Conservation (phyloP, 148 eudicot species). For the Limonium bicolor region DNA sequence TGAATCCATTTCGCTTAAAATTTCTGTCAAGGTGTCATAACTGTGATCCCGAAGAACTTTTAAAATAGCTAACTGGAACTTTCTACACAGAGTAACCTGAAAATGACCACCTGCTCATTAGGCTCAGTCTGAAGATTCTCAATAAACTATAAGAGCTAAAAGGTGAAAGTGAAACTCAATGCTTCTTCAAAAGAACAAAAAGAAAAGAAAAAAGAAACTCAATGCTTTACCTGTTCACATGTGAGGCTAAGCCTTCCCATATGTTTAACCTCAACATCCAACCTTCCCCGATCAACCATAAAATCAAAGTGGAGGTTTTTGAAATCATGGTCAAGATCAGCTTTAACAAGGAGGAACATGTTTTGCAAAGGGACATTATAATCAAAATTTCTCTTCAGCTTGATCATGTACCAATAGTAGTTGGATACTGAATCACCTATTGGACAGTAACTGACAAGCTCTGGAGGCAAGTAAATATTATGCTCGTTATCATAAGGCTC, state of each 20-base stretch:
- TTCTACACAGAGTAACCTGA: constrained; percentile 41
- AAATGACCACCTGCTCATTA: neutral
- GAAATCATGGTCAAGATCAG: constrained; percentile 28
- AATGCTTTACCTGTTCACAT: constrained; percentile 27
- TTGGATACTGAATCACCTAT: constrained; percentile 6
- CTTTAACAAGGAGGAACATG: constrained; percentile 32
- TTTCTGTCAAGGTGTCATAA: constrained; percentile 19
- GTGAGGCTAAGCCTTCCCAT: constrained; percentile 21
- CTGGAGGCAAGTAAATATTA: constrained; percentile 39
- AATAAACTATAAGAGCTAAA: too few species aligned
- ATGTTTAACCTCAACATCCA: constrained; percentile 28
- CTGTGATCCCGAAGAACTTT: constrained; percentile 36
- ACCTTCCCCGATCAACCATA: constrained; percentile 39
- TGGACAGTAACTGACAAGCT: constrained; percentile 28
- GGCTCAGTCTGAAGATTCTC: too few species aligned
- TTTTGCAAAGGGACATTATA: constrained; percentile 32
- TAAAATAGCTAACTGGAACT: constrained; percentile 43
- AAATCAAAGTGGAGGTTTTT: constrained; percentile 24
- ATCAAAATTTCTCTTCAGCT: constrained; percentile 22
- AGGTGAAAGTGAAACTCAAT: neutral
- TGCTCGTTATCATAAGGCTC: constrained; percentile 27
- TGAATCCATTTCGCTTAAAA: constrained; percentile 1
- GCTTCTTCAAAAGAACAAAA: neutral
- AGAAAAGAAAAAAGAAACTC: neutral
- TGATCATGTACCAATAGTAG: constrained; percentile 47